A percentile compares a stretch with the other conserved stretches of the same genome.
phyloP scores from a whole-genome alignment of 2,329 filamentous ascomycete genomes.

The Paraconiothyrium sp. region DNA sequence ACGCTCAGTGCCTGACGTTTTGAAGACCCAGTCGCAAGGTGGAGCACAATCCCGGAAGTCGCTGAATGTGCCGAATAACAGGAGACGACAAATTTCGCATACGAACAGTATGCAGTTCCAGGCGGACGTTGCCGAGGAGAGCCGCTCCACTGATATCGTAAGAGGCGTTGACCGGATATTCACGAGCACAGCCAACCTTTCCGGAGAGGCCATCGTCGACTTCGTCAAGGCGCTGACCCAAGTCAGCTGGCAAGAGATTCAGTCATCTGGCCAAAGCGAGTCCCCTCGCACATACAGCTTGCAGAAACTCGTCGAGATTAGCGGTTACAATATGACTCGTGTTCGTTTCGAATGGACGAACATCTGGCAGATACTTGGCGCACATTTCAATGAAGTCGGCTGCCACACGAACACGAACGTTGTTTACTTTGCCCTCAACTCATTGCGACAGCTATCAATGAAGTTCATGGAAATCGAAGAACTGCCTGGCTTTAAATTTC shows the following conservation, averaged over 20 bases:
- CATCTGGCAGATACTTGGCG: slow-evolving; percentile 96
- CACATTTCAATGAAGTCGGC: slow-evolving; percentile 98
- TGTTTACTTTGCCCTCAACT: slow-evolving; percentile 97
- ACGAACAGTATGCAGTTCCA: slow-evolving; percentile 63
- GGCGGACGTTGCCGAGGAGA: slow-evolving; percentile 88
- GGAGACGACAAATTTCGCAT: slow-evolving; percentile 57
- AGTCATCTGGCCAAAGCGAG: slow-evolving; percentile 94
- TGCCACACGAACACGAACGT: slow-evolving; percentile 96
- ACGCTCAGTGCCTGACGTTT: slow-evolving; percentile 89
- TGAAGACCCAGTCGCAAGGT: slow-evolving; percentile 73
- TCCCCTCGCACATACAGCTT: slow-evolving; percentile 96
- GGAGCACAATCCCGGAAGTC: slow-evolving; percentile 70
- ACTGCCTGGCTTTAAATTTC: slow-evolving; percentile 97
- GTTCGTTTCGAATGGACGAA: slow-evolving; percentile 98
- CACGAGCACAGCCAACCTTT: slow-evolving; percentile 92
- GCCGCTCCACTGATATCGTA: slow-evolving; percentile 90
- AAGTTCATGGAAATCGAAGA: slow-evolving; percentile 99
- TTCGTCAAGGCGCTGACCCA: slow-evolving; percentile 93
- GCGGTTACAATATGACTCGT: slow-evolving; percentile 99
- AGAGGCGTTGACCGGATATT: slow-evolving; percentile 96
- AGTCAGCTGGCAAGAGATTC: slow-evolving; percentile 99
- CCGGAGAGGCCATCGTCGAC: slow-evolving; percentile 92
- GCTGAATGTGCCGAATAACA: slow-evolving; percentile 67
- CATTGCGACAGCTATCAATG: slow-evolving; percentile 94
- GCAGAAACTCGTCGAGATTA: slow-evolving; percentile 98